Conservation (phyloP, 2,329 filamentous ascomycete genomes). For the Ophiostoma ips region DNA sequence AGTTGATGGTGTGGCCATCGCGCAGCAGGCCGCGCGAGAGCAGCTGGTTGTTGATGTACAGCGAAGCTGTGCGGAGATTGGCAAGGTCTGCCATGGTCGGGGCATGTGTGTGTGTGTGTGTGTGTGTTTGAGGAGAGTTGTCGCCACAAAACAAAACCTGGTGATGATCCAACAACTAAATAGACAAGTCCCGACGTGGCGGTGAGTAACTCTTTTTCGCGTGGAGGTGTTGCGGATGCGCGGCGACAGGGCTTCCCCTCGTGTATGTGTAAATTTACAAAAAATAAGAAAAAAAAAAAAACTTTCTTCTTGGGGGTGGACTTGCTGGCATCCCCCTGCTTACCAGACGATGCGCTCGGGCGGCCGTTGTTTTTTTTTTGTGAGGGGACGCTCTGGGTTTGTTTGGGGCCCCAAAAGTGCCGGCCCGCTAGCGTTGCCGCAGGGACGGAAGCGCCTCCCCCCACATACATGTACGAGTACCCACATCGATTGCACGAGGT, state of each 20-base stretch:
- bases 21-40: conserved; percentile 50
- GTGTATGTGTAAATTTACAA: no score
- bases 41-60: conserved; percentile 61
- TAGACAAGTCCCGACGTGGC: no score
- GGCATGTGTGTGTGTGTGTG: not conserved
- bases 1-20: conserved; percentile 66
- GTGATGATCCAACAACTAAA: no score
- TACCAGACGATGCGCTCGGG: not conserved
- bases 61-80: conserved; percentile 51
- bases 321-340: not conserved
- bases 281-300: no score
- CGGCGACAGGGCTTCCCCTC: no score
- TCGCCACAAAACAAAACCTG: not conserved
- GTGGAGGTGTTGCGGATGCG: no score
- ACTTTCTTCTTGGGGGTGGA: no score
- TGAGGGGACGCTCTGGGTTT: no score
- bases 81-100: conserved; percentile 39
- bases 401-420: not conserved
- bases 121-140: not conserved
- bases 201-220: no score
- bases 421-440: no score
- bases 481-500: no score
- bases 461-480: no score
- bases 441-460: not conserved
- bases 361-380: not conserved